phyloP scores from a whole-genome alignment of 2,329 filamentous ascomycete species.

The Penicillium sp. region DNA sequence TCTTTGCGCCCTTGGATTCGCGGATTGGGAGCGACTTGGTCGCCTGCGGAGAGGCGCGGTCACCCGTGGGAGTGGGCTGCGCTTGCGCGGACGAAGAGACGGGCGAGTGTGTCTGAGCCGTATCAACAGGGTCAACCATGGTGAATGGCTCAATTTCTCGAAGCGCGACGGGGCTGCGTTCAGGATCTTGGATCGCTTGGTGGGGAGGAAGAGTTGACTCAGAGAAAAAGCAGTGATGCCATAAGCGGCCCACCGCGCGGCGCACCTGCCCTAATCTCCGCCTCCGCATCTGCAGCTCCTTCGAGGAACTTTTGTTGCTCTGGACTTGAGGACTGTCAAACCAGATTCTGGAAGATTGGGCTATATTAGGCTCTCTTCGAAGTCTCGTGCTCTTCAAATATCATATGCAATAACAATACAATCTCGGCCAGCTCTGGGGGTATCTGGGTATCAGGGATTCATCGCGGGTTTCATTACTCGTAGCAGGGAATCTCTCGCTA shows the following conservation, averaged over 20 bases:
- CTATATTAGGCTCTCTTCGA: too few relatives aligned
- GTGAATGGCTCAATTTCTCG: constrained; percentile 16
- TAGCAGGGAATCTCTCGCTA: constrained; percentile 17
- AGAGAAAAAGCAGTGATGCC: constrained; percentile 30
- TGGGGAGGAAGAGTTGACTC: constrained; percentile 28
- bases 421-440: constrained; percentile 6
- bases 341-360: too few relatives aligned
- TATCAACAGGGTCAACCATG: constrained; percentile 25
- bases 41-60: constrained; percentile 12
- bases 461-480: constrained; percentile 20
- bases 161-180: constrained; percentile 14
- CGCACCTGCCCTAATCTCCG: constrained; percentile 22
- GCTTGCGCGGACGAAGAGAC: constrained; percentile 14
- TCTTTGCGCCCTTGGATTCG: constrained; percentile 20
- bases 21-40: constrained; percentile 20
- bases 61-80: constrained; percentile 15
- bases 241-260: constrained; percentile 25
- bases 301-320: background rate
- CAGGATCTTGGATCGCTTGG: constrained; percentile 25
- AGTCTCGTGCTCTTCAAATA: too few relatives aligned
- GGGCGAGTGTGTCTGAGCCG: constrained; percentile 14
- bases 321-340: too few relatives aligned
- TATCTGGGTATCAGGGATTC: constrained; percentile 1
- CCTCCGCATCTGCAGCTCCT: constrained; percentile 9
- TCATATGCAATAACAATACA: background rate